These are phyloP conservation scores for Wickerhamomyces rabaulensis DNA, from an alignment of 805 yeast species.

Conservation along the genomic window DNA sequence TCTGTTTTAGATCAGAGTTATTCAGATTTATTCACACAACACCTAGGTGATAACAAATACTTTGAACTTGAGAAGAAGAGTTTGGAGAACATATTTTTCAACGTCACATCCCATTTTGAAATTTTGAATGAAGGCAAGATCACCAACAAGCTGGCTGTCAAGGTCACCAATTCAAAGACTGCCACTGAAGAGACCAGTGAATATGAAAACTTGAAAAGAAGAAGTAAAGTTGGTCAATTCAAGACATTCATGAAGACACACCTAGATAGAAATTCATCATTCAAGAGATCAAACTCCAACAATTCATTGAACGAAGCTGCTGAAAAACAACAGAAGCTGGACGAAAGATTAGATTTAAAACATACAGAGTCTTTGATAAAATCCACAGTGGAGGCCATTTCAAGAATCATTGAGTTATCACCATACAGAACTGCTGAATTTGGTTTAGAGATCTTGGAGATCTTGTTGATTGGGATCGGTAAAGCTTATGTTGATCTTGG, in stretches of 20 bases:
- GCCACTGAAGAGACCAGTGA: conserved; percentile 18
- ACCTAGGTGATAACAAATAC: conserved; percentile 60
- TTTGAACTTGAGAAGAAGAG: conserved; percentile 67
- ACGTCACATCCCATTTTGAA: conserved; percentile 28
- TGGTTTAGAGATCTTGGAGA: conserved; percentile 61
- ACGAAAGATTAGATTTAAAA: conserved; percentile 29
- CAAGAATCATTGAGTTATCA: conserved; percentile 68
- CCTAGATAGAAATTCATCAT: conserved; percentile 37
- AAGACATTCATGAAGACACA: conserved; percentile 52
- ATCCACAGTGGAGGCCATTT: conserved; percentile 70
- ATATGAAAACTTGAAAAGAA: conserved; percentile 25
- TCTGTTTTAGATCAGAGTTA: conserved; percentile 63
- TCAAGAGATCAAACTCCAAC: conserved; percentile 21
- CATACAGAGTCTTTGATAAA: conserved; percentile 61
- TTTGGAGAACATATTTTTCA: conserved; percentile 39
- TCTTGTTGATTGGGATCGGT: conserved; percentile 65
- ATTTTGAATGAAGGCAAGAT: conserved; percentile 27
- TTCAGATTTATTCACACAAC: conserved; percentile 69
- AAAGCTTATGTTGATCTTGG: conserved; percentile 70
- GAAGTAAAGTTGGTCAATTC: conserved; percentile 44
- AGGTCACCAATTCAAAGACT: conserved; percentile 5
- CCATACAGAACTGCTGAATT: conserved; percentile 58
- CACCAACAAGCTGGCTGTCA: conserved; percentile 24
- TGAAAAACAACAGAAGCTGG: conserved; percentile 4
- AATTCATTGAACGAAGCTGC: conserved; percentile 3